Evolutionary conservation across 129 eudicot genomes (phyloP).

Genomic region (Oenanthe sinensis): DNA sequence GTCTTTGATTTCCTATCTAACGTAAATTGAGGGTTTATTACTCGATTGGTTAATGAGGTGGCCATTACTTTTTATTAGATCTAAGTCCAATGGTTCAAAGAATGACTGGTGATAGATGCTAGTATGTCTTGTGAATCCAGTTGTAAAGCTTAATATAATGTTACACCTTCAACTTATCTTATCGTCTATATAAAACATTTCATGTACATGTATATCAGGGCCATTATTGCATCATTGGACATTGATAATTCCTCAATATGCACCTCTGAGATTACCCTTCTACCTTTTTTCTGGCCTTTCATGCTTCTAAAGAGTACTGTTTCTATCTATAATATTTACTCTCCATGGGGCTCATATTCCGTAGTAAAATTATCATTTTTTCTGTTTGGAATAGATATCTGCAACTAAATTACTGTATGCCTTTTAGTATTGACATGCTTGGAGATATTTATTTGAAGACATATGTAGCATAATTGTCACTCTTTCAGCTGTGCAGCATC

Average conservation of each 20-base stretch:
- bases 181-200: background rate
- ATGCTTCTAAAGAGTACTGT: background rate
- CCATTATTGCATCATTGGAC: background rate
- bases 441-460: background rate
- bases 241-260: background rate
- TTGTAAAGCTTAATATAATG: background rate
- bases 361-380: background rate
- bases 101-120: background rate
- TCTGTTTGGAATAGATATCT: background rate
- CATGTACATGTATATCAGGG: background rate
- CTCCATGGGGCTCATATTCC: background rate
- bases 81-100: background rate
- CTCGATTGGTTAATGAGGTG: background rate
- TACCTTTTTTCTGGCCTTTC: background rate
- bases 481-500: conserved; percentile 46
- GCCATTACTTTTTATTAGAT: background rate
- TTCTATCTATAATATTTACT: background rate
- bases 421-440: background rate
- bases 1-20: background rate
- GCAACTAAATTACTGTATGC: background rate
- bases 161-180: background rate
- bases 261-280: background rate
- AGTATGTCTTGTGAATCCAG: background rate
- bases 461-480: background rate
- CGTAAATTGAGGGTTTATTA: background rate